A percentile compares a stretch with the other conserved stretches of the same genome.
Conservation (phyloP, 2,329 filamentous ascomycete species). For the Gliomastix tumulicola region DNA sequence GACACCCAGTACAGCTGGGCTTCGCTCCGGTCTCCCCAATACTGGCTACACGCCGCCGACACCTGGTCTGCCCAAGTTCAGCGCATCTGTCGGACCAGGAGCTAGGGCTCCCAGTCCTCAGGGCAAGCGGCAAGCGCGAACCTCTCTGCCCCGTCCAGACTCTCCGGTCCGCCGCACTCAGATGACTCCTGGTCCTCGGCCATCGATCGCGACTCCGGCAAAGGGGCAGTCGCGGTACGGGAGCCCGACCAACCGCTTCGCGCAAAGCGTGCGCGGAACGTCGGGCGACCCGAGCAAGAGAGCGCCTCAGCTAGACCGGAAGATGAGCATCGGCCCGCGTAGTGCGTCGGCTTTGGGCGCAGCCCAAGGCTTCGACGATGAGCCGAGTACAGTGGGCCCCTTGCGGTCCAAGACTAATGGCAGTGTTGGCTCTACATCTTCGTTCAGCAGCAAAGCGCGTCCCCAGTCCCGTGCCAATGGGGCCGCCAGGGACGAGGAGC, state of each 20-base stretch:
- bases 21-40: slow-evolving; percentile 49
- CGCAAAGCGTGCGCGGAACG: slow-evolving; percentile 55
- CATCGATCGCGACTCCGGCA: slow-evolving; percentile 48
- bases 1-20: slow-evolving; percentile 53
- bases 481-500: slow-evolving; percentile 60
- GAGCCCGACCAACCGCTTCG: slow-evolving; percentile 49
- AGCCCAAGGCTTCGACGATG: slow-evolving; percentile 47
- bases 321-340: slow-evolving; percentile 45
- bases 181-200: slow-evolving; percentile 51
- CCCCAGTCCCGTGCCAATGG: slow-evolving; percentile 46
- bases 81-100: slow-evolving; percentile 76
- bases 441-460: slow-evolving; percentile 44
- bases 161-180: slow-evolving; percentile 71
- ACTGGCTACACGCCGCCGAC: slow-evolving; percentile 57
- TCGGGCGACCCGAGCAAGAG: slow-evolving; percentile 56
- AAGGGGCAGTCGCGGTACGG: slow-evolving; percentile 22
- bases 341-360: slow-evolving; percentile 54
- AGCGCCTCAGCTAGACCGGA: slow-evolving; percentile 36
- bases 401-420: slow-evolving; percentile 44
- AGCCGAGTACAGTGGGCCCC: slow-evolving; percentile 44
- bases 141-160: slow-evolving; percentile 80
- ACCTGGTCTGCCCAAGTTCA: slow-evolving; percentile 69
- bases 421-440: slow-evolving; percentile 46
- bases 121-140: slow-evolving; percentile 66
- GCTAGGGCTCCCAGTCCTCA: slow-evolving; percentile 61